A percentile compares a stretch with the other conserved stretches of the same genome.
These are phyloP conservation scores for Hymenoscyphus salicellus DNA, from an alignment of 2,329 filamentous ascomycete genomes.

Conservation along the genomic window DNA sequence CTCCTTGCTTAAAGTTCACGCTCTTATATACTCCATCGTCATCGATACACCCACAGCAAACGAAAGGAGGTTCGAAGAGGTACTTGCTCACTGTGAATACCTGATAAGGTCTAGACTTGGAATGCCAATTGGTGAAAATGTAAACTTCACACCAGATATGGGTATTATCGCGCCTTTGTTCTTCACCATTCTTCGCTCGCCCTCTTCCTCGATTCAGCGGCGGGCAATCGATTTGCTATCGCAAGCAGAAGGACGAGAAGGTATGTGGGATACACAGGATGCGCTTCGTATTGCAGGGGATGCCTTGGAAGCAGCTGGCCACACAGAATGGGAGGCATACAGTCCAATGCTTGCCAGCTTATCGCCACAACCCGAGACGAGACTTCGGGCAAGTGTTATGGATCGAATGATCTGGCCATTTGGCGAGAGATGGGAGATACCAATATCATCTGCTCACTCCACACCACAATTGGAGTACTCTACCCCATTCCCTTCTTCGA, in stretches of 20 bases:
- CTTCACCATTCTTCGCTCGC: constrained; percentile 24
- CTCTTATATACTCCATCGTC: constrained; percentile 25
- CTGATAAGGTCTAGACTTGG: constrained; percentile 13
- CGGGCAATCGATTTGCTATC: constrained; percentile 26
- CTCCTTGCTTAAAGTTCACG: constrained; percentile 39
- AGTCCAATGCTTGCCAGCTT: constrained; percentile 11
- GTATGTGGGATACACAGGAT: constrained; percentile 31
- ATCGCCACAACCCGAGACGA: constrained; percentile 12
- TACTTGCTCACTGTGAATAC: constrained; percentile 26
- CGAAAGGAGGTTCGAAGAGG: constrained; percentile 25
- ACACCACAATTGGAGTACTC: constrained; percentile 9
- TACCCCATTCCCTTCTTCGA: constrained; percentile 1
- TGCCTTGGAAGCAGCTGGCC: constrained; percentile 12
- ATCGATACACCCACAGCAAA: constrained; percentile 17
- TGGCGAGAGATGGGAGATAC: constrained; percentile 18
- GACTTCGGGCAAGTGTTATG: constrained; percentile 16
- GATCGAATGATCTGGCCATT: constrained; percentile 26
- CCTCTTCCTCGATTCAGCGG: constrained; percentile 14
- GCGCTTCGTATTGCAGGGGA: constrained; percentile 22
- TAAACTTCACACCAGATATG: constrained; percentile 26
- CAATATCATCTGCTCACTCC: constrained; percentile 6
- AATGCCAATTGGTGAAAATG: constrained; percentile 2
- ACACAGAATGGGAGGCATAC: constrained; percentile 7
- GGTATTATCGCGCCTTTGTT: constrained; percentile 31
- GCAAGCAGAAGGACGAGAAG: constrained; percentile 28